These are phyloP conservation scores for Ceratonia siliqua DNA, from an alignment of 306 rosid species.

Conservation along the genomic window DNA sequence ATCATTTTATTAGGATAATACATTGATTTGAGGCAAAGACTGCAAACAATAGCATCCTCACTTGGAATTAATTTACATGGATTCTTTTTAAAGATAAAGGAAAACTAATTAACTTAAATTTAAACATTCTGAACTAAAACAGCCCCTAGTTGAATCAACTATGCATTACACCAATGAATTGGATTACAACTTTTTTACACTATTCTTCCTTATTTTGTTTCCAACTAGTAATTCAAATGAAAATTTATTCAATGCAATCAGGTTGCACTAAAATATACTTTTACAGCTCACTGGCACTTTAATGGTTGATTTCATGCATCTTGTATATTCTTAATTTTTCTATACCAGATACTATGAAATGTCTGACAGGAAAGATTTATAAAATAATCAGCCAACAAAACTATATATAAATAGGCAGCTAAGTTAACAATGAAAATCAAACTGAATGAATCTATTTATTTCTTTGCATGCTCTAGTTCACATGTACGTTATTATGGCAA, in stretches of 20 bases:
- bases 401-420: neutral
- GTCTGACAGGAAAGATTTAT: neutral
- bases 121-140: slow-evolving; percentile 23
- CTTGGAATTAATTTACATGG: neutral
- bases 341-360: neutral
- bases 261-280: neutral
- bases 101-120: slow-evolving; percentile 6
- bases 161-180: slow-evolving; percentile 1
- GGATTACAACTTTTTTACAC: neutral
- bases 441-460: neutral
- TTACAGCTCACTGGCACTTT: neutral
- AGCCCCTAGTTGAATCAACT: neutral
- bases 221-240: slow-evolving; percentile 8
- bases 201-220: slow-evolving; percentile 15
- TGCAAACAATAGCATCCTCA: slow-evolving; percentile 7
- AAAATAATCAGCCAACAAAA: neutral
- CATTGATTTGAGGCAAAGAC: neutral
- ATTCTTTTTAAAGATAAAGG: neutral
- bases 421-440: neutral
- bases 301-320: neutral
- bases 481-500: neutral
- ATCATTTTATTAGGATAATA: neutral
- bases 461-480: neutral
- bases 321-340: neutral
- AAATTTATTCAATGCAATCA: neutral